Conservation (phyloP, 495 filamentous ascomycete species). For the Letharia lupina region DNA sequence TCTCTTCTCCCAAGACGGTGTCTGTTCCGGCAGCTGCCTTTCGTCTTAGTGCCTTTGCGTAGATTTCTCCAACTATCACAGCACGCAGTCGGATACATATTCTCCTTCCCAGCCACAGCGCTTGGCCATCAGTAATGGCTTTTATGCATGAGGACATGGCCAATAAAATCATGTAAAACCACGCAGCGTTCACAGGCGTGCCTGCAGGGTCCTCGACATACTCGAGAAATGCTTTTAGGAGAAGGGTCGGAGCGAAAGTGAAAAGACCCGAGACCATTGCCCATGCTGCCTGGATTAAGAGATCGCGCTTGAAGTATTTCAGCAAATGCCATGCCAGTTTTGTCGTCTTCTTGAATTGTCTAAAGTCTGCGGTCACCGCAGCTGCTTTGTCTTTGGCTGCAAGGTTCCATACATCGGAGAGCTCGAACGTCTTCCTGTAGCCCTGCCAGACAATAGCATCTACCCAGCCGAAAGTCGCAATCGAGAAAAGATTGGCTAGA, state of each 20-base stretch:
- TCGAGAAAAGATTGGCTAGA: slow-evolving; percentile 75
- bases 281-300: slow-evolving; percentile 73
- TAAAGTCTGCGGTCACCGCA: slow-evolving; percentile 67
- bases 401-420: slow-evolving; percentile 87
- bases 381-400: slow-evolving; percentile 80
- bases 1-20: slow-evolving; percentile 49
- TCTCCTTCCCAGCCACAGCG: slow-evolving; percentile 88
- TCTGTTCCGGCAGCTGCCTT: slow-evolving; percentile 76
- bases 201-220: slow-evolving; percentile 78
- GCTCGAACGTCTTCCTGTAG: slow-evolving; percentile 76
- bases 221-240: slow-evolving; percentile 83
- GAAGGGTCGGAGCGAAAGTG: slow-evolving; percentile 82
- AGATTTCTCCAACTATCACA: slow-evolving; percentile 95
- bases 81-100: slow-evolving; percentile 88
- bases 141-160: slow-evolving; percentile 70
- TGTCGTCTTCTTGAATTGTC: slow-evolving; percentile 77
- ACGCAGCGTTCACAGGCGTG: slow-evolving; percentile 81
- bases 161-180: slow-evolving; percentile 89
- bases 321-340: slow-evolving; percentile 71
- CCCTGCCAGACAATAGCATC: slow-evolving; percentile 83
- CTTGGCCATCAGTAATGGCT: slow-evolving; percentile 73
- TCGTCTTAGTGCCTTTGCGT: slow-evolving; percentile 89
- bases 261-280: slow-evolving; percentile 69
- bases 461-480: slow-evolving; percentile 85
- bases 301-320: slow-evolving; percentile 68